phyloP scores from a whole-genome alignment of 2,329 filamentous ascomycete genomes.

The Aureobasidium sp. region DNA sequence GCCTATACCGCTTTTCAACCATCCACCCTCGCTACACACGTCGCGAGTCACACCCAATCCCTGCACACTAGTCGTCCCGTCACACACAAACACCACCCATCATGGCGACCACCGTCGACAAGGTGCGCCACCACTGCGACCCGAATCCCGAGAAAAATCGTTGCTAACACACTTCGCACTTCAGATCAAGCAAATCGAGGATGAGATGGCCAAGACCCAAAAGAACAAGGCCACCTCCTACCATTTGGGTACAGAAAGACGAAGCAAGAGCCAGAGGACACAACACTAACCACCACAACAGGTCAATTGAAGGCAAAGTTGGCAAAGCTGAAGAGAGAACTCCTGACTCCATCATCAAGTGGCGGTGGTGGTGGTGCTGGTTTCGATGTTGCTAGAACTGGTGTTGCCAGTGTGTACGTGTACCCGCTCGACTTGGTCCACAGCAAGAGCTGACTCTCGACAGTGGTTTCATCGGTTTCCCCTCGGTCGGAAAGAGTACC shows the following conservation, averaged over 20 bases:
- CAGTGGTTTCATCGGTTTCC: constrained; percentile 88
- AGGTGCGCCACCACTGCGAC: constrained; percentile 49
- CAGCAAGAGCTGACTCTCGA: background rate
- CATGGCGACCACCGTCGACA: constrained; percentile 97
- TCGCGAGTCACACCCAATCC: background rate
- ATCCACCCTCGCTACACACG: background rate
- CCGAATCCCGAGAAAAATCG: constrained; percentile 25
- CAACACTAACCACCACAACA: constrained; percentile 22
- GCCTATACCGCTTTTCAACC: background rate
- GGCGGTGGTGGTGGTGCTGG: constrained; percentile 81
- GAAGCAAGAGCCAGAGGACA: background rate
- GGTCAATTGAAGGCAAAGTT: constrained; percentile 94
- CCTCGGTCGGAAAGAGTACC: constrained; percentile 96
- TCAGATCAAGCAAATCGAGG: constrained; percentile 94
- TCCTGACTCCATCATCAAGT: constrained; percentile 72
- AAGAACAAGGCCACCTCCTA: constrained; percentile 96
- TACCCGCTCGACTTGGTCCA: background rate
- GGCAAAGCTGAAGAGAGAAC: constrained; percentile 93
- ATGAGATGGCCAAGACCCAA: constrained; percentile 95
- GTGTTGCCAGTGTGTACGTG: constrained; percentile 78
- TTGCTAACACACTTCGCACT: constrained; percentile 26
- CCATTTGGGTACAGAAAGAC: constrained; percentile 59
- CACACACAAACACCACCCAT: constrained; percentile 33
- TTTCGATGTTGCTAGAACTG: constrained; percentile 96
- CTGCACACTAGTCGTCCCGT: background rate